Base-by-base conservation (phyloP, 23 red algal genomes). In the Pyropia yezoensis region DNA sequence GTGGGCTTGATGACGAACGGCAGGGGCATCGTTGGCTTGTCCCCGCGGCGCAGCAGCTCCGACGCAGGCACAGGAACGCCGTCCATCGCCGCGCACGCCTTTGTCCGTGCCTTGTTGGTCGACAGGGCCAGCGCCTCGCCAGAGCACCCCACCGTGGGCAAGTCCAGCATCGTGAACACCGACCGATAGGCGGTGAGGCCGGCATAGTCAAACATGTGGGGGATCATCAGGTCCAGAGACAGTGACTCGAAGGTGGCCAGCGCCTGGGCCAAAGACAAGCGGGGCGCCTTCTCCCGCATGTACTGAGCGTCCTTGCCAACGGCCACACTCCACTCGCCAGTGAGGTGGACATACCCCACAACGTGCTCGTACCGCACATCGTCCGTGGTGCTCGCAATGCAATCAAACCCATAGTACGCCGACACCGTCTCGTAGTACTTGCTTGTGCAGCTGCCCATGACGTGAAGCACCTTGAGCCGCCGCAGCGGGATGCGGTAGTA, bases 131-230 rank as follows among this genome's bases (percentile, higher is more conserved):
- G 49, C 21, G 82, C 82, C 3, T 76, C 70, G n/a, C 52, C 82
- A 45, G 70, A 54, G 53, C 82, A 77, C 3, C 82, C 82, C 13
- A 87, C 17, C 29, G 76, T 59, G 18, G 70, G 70, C 29, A 87
- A 15, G 19, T 69, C 53, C 52, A 87, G 32, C 3, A 76, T 67
- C 3, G 54, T 23, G 15, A 87, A 77, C 1, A 87, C 8, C 14
- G 66, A 60, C 33, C 82, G 71, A 14, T 61, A 65, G 18, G 70
- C 61, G 61, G 82, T 87, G 71, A 87, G 50, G 16, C 82, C 82
- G 14, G 75, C 82, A 49, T 87, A 87, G 32, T 87, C 82, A 62
- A 67, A 87, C 82, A 87, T 61, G 30, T 87, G 82, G 21, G 82
- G 82, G 14, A 80, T 52, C 20, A 80, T 63, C n/a, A 72, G 19